These are phyloP conservation scores for Debaryomyces sp. DNA, from an alignment of 1,139 yeast genomes.

Conservation along the genomic window DNA sequence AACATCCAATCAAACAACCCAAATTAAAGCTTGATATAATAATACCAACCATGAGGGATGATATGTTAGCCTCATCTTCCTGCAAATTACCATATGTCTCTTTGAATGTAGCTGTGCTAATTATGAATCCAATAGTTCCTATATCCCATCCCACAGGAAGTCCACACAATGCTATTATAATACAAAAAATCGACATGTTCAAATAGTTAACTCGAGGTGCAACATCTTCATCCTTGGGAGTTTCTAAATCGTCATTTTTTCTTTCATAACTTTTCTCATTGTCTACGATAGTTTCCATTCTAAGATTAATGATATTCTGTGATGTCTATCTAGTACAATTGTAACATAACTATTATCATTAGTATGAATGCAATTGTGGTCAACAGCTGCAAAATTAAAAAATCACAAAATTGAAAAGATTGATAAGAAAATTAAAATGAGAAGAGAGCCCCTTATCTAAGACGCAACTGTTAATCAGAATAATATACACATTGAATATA, in stretches of 20 bases:
- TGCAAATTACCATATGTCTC: background rate
- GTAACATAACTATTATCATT: background rate
- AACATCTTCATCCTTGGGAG: background rate
- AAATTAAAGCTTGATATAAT: constrained; percentile 30
- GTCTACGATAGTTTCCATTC: background rate
- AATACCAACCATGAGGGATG: constrained; percentile 20
- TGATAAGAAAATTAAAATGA: constrained; percentile 2
- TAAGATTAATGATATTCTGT: background rate
- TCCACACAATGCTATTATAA: constrained; percentile 19
- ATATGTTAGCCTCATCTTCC: background rate
- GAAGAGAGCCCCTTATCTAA: constrained; percentile 2
- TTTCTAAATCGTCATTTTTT: constrained; percentile 1
- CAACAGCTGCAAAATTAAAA: constrained; percentile 5
- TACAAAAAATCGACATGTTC: constrained; percentile 8
- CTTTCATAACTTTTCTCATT: background rate
- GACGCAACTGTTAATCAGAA: background rate
- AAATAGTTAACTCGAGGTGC: constrained; percentile 3
- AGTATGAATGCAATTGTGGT: constrained; percentile 3
- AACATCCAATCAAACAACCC: constrained; percentile 33
- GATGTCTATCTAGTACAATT: background rate
- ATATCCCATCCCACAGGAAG: constrained; percentile 39
- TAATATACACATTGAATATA: background rate
- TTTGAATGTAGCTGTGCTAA: constrained; percentile 16
- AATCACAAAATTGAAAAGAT: constrained; percentile 6
- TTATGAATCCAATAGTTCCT: constrained; percentile 32